Evolutionary conservation across 2,329 filamentous ascomycete genomes (phyloP).

Genomic region (Diaporthe ampelina): DNA sequence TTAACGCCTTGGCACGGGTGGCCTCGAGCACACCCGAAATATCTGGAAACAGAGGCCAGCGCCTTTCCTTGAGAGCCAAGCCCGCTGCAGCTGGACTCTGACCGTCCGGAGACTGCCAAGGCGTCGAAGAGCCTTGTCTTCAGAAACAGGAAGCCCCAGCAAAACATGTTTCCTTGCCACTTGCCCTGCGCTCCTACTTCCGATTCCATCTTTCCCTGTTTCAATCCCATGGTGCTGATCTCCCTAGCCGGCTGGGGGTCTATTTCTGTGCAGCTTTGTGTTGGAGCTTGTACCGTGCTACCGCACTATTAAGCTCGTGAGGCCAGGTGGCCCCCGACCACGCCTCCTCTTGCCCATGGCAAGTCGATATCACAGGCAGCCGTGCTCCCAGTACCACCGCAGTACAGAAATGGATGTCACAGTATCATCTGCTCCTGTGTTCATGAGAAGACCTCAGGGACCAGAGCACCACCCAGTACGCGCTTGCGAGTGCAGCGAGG

Average conservation of each 20-base stretch:
- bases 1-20: slow-evolving; percentile 27
- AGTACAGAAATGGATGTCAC: neutral
- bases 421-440: no score
- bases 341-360: neutral
- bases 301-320: neutral
- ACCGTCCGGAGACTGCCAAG: slow-evolving; percentile 41
- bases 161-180: slow-evolving; percentile 39
- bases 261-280: neutral
- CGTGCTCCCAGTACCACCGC: neutral
- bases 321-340: slow-evolving; percentile 4
- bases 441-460: neutral
- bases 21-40: slow-evolving; percentile 33
- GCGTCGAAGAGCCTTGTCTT: slow-evolving; percentile 35
- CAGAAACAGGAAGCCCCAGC: slow-evolving; percentile 25
- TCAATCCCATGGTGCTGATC: slow-evolving; percentile 30
- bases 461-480: neutral
- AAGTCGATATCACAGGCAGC: neutral
- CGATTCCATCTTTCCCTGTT: slow-evolving; percentile 31
- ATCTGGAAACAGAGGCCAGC: slow-evolving; percentile 29
- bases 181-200: slow-evolving; percentile 19
- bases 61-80: slow-evolving; percentile 36
- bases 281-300: slow-evolving; percentile 8
- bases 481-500: neutral
- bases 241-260: slow-evolving; percentile 22
- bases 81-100: slow-evolving; percentile 32